These are phyloP conservation scores for Paramyrothecium roridum DNA, from an alignment of 2,329 filamentous ascomycete genomes.

Conservation along the genomic window DNA sequence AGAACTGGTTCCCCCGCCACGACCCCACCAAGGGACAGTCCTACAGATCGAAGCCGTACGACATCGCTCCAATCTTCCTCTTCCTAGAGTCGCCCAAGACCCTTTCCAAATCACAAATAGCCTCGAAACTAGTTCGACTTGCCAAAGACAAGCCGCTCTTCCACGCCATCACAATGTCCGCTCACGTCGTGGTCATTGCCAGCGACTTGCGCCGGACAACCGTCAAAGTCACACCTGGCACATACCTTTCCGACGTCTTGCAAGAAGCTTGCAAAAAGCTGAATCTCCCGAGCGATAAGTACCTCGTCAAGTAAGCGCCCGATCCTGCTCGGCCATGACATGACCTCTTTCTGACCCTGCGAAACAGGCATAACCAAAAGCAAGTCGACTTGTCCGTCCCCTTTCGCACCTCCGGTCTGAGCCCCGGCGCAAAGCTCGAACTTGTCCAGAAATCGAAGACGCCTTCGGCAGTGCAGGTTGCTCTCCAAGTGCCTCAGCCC, in stretches of 20 bases:
- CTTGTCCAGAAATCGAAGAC: constrained; percentile 85
- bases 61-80: too few species aligned
- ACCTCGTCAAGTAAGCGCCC: constrained; percentile 70
- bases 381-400: constrained; percentile 80
- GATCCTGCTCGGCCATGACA: neutral
- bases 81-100: too few species aligned
- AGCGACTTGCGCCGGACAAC: constrained; percentile 72
- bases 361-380: constrained; percentile 74
- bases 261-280: constrained; percentile 86
- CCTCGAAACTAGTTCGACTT: too few species aligned
- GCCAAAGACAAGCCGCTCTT: too few species aligned
- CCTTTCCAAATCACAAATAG: too few species aligned
- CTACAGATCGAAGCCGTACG: too few species aligned
- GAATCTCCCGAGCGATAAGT: constrained; percentile 67
- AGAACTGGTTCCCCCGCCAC: too few species aligned
- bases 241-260: constrained; percentile 79
- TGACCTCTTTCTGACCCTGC: neutral
- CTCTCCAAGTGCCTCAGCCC: constrained; percentile 76
- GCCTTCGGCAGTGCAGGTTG: constrained; percentile 80
- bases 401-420: constrained; percentile 78
- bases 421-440: constrained; percentile 85
- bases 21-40: too few species aligned
- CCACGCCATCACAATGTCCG: constrained; percentile 59
- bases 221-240: constrained; percentile 80
- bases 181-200: constrained; percentile 85